phyloP scores from a whole-genome alignment of 176 grass and related monocot species.

The Phyllostachys edulis region DNA sequence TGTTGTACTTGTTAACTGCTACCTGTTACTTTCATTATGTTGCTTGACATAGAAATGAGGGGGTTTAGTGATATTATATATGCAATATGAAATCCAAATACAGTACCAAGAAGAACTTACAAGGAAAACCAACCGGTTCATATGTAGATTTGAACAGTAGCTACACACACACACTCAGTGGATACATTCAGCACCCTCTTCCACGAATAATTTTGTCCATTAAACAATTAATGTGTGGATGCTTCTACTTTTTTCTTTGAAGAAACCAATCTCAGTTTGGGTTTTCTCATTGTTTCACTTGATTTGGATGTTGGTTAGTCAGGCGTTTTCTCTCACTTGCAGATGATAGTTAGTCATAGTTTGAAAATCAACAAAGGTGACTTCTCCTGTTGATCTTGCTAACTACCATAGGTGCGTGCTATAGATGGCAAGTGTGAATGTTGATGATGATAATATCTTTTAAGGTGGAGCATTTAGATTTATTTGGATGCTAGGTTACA shows the following conservation, averaged over 20 bases:
- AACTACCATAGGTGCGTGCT: slow-evolving; percentile 1
- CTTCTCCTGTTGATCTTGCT: background rate
- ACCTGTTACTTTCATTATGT: background rate
- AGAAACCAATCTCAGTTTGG: background rate
- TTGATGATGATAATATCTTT: slow-evolving; percentile 5
- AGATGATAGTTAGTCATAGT: background rate
- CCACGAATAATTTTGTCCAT: background rate
- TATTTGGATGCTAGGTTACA: background rate
- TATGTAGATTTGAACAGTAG: background rate
- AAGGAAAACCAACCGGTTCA: background rate
- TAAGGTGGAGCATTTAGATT: background rate
- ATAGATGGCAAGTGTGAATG: background rate
- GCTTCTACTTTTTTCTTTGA: background rate
- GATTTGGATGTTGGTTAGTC: background rate
- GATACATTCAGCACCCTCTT: background rate
- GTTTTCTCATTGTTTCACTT: background rate
- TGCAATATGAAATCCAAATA: background rate
- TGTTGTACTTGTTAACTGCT: background rate
- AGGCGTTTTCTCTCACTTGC: background rate
- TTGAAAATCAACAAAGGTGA: background rate
- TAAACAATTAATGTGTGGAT: background rate
- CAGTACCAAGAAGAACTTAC: background rate
- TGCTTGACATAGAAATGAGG: background rate
- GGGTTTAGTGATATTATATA: background rate
- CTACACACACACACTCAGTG: background rate